Evolutionary conservation across 208 protist species (phyloP).

Genomic region (Kentomonas sorsogonicus): DNA sequence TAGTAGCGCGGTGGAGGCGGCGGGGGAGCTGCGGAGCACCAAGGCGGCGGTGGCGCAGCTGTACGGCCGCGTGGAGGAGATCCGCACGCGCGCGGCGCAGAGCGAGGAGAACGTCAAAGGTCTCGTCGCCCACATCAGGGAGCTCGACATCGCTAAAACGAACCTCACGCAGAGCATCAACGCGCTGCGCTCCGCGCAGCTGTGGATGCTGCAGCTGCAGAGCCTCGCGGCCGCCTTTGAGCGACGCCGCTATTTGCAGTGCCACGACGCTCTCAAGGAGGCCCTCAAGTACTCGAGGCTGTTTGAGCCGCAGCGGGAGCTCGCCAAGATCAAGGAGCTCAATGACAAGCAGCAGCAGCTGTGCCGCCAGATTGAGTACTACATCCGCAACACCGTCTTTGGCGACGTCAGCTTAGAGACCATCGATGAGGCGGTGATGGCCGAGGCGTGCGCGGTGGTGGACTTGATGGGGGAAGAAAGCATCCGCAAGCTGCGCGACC

Average conservation of each 20-base stretch:
- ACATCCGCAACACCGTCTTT: conserved; percentile 81
- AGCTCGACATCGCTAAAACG: conserved; percentile 93
- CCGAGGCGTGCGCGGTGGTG: conserved; percentile 81
- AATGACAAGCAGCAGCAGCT: conserved; percentile 78
- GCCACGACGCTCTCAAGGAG: conserved; percentile 77
- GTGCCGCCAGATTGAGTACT: conserved; percentile 75
- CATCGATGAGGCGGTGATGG: conserved; percentile 70
- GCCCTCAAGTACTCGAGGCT: conserved; percentile 72
- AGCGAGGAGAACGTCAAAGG: conserved; percentile 92
- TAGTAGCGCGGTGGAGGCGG: conserved; percentile 42
- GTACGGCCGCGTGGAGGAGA: conserved; percentile 85
- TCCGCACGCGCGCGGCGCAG: conserved; percentile 87
- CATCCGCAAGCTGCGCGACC: conserved; percentile 71
- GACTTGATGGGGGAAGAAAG: conserved; percentile 81
- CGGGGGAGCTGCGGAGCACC: conserved; percentile 80
- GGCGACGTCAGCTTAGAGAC: conserved; percentile 58
- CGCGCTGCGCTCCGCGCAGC: conserved; percentile 87
- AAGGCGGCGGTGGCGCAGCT: conserved; percentile 84
- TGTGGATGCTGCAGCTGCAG: conserved; percentile 90
- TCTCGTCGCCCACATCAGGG: conserved; percentile 91
- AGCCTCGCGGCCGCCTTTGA: conserved; percentile 76
- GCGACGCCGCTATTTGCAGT: conserved; percentile 69
- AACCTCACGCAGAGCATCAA: conserved; percentile 91
- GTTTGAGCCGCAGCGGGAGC: conserved; percentile 76
- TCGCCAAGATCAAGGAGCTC: conserved; percentile 86